These are phyloP conservation scores for Calonectria multiphialidica DNA, from an alignment of 2,329 filamentous ascomycete species.

Conservation along the genomic window DNA sequence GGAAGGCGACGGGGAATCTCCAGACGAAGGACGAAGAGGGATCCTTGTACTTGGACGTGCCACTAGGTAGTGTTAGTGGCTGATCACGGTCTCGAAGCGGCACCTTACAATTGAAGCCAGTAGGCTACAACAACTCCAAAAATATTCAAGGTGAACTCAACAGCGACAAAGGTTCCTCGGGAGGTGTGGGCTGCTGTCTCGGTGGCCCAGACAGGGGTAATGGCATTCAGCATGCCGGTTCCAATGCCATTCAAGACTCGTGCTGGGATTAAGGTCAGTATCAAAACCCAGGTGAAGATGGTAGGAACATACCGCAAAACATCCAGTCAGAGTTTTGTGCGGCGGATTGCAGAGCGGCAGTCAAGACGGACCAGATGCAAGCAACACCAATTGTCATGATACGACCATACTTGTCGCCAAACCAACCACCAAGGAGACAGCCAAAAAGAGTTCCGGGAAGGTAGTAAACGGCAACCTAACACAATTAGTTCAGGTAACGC, in stretches of 20 bases:
- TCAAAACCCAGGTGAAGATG: too few relatives aligned
- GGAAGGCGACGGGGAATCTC: conserved; percentile 78
- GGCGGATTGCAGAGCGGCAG: conserved; percentile 60
- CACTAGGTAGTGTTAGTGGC: too few relatives aligned
- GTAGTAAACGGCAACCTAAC: conserved; percentile 33
- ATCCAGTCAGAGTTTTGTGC: conserved; percentile 47
- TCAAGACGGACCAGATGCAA: conserved; percentile 32
- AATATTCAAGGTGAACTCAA: conserved; percentile 63
- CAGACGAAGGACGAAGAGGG: conserved; percentile 49
- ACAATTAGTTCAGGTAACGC: too few relatives aligned
- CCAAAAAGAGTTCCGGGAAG: conserved; percentile 38
- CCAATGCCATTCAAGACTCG: conserved; percentile 55
- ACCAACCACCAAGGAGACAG: conserved; percentile 31
- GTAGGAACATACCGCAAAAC: conserved; percentile 37
- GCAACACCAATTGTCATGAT: conserved; percentile 48
- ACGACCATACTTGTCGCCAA: conserved; percentile 54
- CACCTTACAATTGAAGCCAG: conserved; percentile 56
- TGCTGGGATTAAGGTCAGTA: too few relatives aligned
- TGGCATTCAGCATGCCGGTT: conserved; percentile 77
- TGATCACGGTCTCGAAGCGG: too few relatives aligned
- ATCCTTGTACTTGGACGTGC: too few relatives aligned
- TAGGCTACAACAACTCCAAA: conserved; percentile 60
- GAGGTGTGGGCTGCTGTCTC: conserved; percentile 77
- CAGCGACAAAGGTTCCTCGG: conserved; percentile 76
- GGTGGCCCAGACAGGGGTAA: conserved; percentile 78